Evolutionary conservation across 2,329 filamentous ascomycete species (phyloP), one percentile per base, ranked within the genome.

Genomic region (Epichloe glyceriae): DNA sequence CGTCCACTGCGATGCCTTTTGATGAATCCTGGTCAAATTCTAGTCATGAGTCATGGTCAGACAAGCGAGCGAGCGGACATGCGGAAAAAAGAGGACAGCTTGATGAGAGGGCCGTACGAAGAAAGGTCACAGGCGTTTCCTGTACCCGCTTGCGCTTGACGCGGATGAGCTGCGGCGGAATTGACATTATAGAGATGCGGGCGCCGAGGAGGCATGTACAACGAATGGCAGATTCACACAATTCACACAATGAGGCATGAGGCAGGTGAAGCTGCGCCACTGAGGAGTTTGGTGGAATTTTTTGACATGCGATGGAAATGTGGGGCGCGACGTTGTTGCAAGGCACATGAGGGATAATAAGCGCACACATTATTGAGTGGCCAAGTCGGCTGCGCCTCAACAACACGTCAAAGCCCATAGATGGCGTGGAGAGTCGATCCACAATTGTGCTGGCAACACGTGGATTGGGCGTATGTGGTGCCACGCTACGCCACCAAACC

Each of bases 131-230:
- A 3, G 77, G 75, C 12, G 68, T 66, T 52, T 76, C 72, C 15
- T 73, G 74, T 47, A 71, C 73, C 40, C 75, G 73, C 66, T 81
- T 81, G 59, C 78, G 76, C 70, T 81, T 81, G 56, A 82, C 74
- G 52, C 75, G 74, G 63, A 82, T 81, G 46, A 77, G 66, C 54
- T 78, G 73, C 26, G 78, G 78, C 22, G 78, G 78, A 4, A 78
- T 66, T 46, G 77, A 78, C 77, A 80, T 80, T 47, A 40, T 46
- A 47, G 49, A 11, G 45, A n/a, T 14, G 7, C 15, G 7, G 17
- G 20, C 4, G 41, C 20, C 8, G n/a, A 14, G 10, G 4, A 40
- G 7, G 26, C 20, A 34, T 45, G n/a, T 17, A 30, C 30, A 30
- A 30, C n/a, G 5, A 34, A 15, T 19, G 14, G 30, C 26, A 45